Conservation (phyloP, 345 rosid genomes). For the Brassica cretica region DNA sequence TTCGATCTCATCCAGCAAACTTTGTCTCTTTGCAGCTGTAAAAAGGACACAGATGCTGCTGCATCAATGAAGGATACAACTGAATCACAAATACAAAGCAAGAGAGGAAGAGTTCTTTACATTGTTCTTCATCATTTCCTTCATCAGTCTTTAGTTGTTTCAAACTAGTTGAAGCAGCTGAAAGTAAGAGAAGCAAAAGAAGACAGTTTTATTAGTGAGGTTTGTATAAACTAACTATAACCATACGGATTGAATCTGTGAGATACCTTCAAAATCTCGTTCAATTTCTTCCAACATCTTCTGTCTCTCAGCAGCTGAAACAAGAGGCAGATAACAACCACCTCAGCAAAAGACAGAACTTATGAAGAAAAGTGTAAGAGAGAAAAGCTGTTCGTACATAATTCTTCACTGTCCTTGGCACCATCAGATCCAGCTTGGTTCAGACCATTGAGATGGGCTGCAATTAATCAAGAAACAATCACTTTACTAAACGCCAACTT, state of each 20-base stretch:
- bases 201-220: neutral
- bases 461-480: neutral
- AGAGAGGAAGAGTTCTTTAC: constrained; percentile 9
- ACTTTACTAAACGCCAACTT: neutral
- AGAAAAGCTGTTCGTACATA: constrained; percentile 1
- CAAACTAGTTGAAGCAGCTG: constrained; percentile 30
- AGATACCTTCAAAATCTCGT: constrained; percentile 33
- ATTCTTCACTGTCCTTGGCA: constrained; percentile 22
- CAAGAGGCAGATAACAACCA: constrained; percentile 12
- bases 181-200: constrained; percentile 12
- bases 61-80: neutral
- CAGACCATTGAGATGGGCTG: constrained; percentile 32
- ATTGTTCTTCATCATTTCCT: constrained; percentile 28
- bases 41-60: constrained; percentile 1
- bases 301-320: constrained; percentile 29
- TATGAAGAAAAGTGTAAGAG: neutral
- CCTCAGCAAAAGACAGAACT: neutral
- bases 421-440: constrained; percentile 29
- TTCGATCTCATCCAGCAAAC: constrained; percentile 34
- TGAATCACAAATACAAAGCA: neutral
- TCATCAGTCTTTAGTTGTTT: constrained; percentile 25
- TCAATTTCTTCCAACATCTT: constrained; percentile 33
- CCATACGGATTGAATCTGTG: neutral
- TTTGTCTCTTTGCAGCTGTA: constrained; percentile 30
- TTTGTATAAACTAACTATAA: neutral